Conservation (phyloP, 495 filamentous ascomycete genomes). For the Cudoniella acicularis region DNA sequence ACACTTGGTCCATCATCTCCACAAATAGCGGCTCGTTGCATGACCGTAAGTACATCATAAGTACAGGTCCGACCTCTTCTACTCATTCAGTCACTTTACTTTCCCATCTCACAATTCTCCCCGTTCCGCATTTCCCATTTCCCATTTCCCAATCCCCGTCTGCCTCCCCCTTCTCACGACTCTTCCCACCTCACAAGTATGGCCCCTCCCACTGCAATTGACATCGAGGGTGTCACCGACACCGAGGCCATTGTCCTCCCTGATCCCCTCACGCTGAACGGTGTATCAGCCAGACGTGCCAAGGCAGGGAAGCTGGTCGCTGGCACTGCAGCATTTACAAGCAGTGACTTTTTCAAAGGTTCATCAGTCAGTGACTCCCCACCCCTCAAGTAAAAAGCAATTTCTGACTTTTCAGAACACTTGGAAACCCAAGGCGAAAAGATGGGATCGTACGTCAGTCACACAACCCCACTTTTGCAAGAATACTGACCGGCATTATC, state of each 20-base stretch:
- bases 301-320: conserved; percentile 64
- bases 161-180: background rate
- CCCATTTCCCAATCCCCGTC: background rate
- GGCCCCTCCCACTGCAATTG: conserved; percentile 25
- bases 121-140: background rate
- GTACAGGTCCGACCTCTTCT: background rate
- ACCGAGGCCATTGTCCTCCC: conserved; percentile 30
- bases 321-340: conserved; percentile 71
- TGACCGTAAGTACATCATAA: no score
- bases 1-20: background rate
- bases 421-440: conserved; percentile 72
- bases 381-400: background rate
- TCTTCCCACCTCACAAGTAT: conserved; percentile 12
- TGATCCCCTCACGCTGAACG: conserved; percentile 66
- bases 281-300: conserved; percentile 62
- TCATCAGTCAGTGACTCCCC: conserved; percentile 47
- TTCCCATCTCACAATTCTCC: background rate
- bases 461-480: conserved; percentile 24
- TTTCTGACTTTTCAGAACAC: background rate
- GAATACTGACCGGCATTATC: conserved; percentile 11
- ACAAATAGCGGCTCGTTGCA: background rate
- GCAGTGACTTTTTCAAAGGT: conserved; percentile 82
- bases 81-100: no score
- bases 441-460: conserved; percentile 73
- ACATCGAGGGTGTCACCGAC: conserved; percentile 18